Base-by-base conservation (phyloP, 345 rosid species). In the Eutrema heterophyllum region DNA sequence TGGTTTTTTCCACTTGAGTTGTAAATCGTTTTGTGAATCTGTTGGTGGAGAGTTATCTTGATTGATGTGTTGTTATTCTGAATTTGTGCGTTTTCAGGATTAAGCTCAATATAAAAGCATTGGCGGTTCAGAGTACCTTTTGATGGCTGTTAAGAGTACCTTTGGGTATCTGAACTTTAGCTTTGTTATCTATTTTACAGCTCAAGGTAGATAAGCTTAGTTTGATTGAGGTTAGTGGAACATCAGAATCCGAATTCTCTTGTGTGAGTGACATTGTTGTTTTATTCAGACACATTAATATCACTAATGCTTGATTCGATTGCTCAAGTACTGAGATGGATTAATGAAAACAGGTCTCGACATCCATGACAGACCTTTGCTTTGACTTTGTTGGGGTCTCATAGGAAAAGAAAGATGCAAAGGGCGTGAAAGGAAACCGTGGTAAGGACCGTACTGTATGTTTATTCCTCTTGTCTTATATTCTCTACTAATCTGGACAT, bases 161-260 rank as follows among this genome's bases (percentile, higher is more conserved):
- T 35, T 50, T 53, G 18, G 21, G 14, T 39, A 5, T 57, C 15
- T 64, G 21, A 49, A 12, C 13, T 11, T 38, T 72, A 43, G n/a
- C n/a, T n/a, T n/a, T n/a, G n/a, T n/a, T n/a, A n/a, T n/a, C 59
- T 12, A 4, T 58, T 52, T 49, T 81, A 60, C 92, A 95, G 98
- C 94, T 95, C 13, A 95, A 87, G 84, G 75, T 89, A 30, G 99
- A 95, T 76, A 95, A 89, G 73, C 64, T 75, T 52, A 92, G 83
- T 84, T 58, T 95, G 85, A 92, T 90, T 41, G 98, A 95, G 65
- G 91, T 89, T 58, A 90, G 98, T 62, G 99, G 99, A 35, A 85
- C 94, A 38, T 86, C 97, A 52, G 97, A 92, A 79, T 68, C 91
- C 27, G 98, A 92, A 74, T 95, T 95, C 78, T 78, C 87, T 70